Evolutionary conservation across 2,329 filamentous ascomycete genomes (phyloP).

Genomic region (Periconia macrospinosa): DNA sequence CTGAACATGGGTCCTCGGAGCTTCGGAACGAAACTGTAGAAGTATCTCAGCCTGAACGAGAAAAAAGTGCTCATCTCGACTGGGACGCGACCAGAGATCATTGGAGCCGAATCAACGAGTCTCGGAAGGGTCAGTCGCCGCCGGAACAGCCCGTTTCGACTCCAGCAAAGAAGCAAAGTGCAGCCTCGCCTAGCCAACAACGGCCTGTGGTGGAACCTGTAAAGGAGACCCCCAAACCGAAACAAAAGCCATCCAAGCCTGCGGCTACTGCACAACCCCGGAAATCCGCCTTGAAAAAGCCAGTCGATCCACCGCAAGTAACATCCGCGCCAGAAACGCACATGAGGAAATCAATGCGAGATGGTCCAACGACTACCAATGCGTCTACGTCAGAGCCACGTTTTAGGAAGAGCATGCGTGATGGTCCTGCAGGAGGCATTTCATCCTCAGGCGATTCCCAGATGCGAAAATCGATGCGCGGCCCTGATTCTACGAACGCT

Average conservation of each 20-base stretch:
- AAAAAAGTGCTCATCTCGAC: constrained; percentile 37
- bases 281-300: constrained; percentile 48
- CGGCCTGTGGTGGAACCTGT: neutral
- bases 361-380: constrained; percentile 6
- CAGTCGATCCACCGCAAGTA: constrained; percentile 28
- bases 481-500: constrained; percentile 30
- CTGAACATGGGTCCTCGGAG: constrained; percentile 14
- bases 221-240: neutral
- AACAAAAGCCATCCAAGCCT: constrained; percentile 6
- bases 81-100: constrained; percentile 72
- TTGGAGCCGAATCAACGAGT: constrained; percentile 67
- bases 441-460: constrained; percentile 17
- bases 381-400: constrained; percentile 21
- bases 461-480: constrained; percentile 55
- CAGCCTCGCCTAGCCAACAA: neutral
- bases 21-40: constrained; percentile 12
- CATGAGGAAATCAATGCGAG: constrained; percentile 43
- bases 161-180: neutral
- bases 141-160: constrained; percentile 34
- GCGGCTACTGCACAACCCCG: constrained; percentile 33
- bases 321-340: constrained; percentile 26
- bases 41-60: neutral
- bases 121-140: constrained; percentile 64
- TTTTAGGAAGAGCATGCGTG: constrained; percentile 42
- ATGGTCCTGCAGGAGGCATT: constrained; percentile 4